phyloP scores from a whole-genome alignment of 305 asterid genomes.

The Plantago lanceolata region DNA sequence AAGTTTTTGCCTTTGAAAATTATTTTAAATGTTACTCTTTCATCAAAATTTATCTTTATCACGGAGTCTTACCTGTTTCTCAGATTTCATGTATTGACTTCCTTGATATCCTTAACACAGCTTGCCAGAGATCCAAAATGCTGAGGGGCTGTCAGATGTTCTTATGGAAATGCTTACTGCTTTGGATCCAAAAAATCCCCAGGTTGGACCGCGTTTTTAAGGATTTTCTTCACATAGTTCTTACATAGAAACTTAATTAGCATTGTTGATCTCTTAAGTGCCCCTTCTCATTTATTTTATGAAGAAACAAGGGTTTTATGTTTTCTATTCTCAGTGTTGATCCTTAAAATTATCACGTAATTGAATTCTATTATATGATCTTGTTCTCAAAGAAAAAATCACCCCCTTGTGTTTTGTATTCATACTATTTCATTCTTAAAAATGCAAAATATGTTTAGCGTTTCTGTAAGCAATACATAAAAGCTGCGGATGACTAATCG shows the following conservation, averaged over 20 bases:
- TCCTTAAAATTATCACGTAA: not conserved
- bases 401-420: no score
- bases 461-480: not conserved
- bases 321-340: not conserved
- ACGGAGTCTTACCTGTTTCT: not conserved
- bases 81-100: constrained; percentile 18
- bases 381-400: no score
- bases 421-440: not conserved
- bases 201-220: constrained; percentile 41
- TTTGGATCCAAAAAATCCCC: constrained; percentile 67
- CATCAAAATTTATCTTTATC: not conserved
- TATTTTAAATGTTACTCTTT: not conserved
- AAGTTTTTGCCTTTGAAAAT: not conserved
- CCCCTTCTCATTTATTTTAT: no score
- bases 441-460: not conserved
- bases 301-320: no score
- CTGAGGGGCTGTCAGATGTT: constrained; percentile 78
- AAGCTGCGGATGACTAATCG: not conserved
- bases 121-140: constrained; percentile 78
- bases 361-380: no score
- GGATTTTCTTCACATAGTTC: not conserved
- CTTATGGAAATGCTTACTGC: constrained; percentile 86
- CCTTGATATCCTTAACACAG: constrained; percentile 31
- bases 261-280: no score
- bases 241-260: not conserved